These are phyloP conservation scores for Fusarium coffeatum DNA, from an alignment of 2,329 filamentous ascomycete genomes.

Conservation along the genomic window DNA sequence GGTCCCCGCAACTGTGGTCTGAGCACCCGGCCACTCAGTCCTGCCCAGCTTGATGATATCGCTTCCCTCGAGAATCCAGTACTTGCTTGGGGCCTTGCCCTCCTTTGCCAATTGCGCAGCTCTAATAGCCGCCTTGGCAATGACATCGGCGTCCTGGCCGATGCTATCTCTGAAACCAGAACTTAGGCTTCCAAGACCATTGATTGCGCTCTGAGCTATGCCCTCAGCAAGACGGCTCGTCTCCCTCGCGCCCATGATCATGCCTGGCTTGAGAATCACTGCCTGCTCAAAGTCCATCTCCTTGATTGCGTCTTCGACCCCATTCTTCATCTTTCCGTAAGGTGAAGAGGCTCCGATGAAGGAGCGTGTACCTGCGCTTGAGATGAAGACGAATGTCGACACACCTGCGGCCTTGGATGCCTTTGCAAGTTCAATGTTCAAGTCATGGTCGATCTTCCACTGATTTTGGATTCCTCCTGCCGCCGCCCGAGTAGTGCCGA, in stretches of 20 bases:
- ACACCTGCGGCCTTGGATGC: conserved; percentile 79
- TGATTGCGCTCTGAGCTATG: conserved; percentile 66
- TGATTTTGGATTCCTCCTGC: conserved; percentile 84
- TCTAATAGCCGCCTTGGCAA: conserved; percentile 73
- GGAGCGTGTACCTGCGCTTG: conserved; percentile 62
- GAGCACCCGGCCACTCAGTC: conserved; percentile 62
- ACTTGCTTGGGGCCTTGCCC: conserved; percentile 69
- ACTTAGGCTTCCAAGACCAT: conserved; percentile 65
- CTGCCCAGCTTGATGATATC: conserved; percentile 77
- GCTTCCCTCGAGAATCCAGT: conserved; percentile 67
- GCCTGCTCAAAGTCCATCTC: conserved; percentile 80
- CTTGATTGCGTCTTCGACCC: conserved; percentile 83
- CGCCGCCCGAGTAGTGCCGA: conserved; percentile 81
- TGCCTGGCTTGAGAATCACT: conserved; percentile 78
- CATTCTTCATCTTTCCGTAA: conserved; percentile 80
- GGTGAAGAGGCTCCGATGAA: conserved; percentile 58
- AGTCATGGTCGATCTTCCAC: conserved; percentile 87
- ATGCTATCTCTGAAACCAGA: conserved; percentile 70
- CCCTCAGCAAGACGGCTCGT: conserved; percentile 69
- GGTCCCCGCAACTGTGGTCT: conserved; percentile 14
- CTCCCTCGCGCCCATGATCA: conserved; percentile 79
- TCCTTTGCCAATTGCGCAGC: conserved; percentile 69
- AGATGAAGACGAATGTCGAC: conserved; percentile 82
- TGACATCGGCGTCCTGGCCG: conserved; percentile 79
- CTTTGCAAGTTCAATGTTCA: conserved; percentile 82